A percentile compares a stretch with the other conserved stretches of the same genome.
These are phyloP conservation scores for Lyophyllum decastes DNA, from an alignment of 768 basidiomycete genomes.

Conservation along the genomic window DNA sequence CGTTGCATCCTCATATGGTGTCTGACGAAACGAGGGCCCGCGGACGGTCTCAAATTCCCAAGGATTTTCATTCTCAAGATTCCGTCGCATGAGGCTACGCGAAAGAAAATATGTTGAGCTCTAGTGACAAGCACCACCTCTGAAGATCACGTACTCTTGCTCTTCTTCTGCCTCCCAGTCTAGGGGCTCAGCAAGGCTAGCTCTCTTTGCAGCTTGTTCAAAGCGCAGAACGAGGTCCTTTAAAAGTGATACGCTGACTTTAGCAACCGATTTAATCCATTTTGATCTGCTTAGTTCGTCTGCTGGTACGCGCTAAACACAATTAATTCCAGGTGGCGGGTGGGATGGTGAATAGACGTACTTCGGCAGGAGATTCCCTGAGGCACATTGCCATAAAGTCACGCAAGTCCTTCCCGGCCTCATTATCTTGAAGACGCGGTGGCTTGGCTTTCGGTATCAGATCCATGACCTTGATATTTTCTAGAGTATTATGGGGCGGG, in stretches of 20 bases:
- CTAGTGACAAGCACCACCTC: not conserved
- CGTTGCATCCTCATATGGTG: constrained; percentile 20
- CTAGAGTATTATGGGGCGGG: constrained; percentile 84
- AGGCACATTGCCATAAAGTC: constrained; percentile 87
- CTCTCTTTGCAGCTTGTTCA: constrained; percentile 73
- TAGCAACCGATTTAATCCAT: constrained; percentile 84
- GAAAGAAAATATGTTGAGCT: not conserved
- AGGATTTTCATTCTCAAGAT: constrained; percentile 38
- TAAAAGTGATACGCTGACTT: constrained; percentile 64
- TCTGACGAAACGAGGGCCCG: constrained; percentile 26
- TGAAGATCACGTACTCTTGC: constrained; percentile 40
- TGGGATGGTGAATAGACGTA: constrained; percentile 33
- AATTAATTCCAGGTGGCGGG: constrained; percentile 2
- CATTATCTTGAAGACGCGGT: constrained; percentile 73
- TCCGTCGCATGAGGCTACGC: constrained; percentile 17
- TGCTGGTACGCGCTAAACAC: constrained; percentile 73
- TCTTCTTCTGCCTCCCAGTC: constrained; percentile 75
- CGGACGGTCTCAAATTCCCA: constrained; percentile 83
- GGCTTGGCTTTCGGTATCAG: constrained; percentile 86
- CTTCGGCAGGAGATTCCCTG: constrained; percentile 78
- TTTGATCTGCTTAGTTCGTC: constrained; percentile 87
- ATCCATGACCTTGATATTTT: constrained; percentile 84
- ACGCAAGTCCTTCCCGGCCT: constrained; percentile 82
- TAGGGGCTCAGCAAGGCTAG: constrained; percentile 72
- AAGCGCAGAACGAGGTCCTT: constrained; percentile 83